These are phyloP conservation scores for Pythium insidiosum DNA, from an alignment of 352 stramenopile genomes.

Conservation along the genomic window DNA sequence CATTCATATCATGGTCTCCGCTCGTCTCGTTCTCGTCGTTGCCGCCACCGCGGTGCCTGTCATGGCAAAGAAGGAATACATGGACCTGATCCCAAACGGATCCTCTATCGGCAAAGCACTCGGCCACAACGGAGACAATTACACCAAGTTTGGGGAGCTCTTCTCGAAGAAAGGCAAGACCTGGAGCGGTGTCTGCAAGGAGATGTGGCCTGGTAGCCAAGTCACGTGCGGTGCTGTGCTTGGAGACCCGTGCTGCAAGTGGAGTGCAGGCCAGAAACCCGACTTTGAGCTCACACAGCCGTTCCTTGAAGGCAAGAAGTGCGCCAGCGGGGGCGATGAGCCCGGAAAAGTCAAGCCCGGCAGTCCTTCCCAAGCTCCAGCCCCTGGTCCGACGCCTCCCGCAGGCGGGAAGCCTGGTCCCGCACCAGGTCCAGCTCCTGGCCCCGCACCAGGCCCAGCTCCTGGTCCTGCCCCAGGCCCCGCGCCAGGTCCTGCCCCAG, in stretches of 20 bases:
- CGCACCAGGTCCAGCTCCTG: background rate
- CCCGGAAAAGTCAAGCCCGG: background rate
- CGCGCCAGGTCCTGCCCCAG: background rate
- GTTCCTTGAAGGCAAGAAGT: background rate
- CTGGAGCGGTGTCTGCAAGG: conserved; percentile 9
- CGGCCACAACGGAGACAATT: conserved; percentile 1
- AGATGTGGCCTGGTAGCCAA: conserved; percentile 1
- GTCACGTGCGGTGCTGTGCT: conserved; percentile 6
- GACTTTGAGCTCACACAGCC: conserved; percentile 6
- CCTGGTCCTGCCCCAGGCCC: background rate
- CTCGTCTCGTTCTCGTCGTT: conserved; percentile 1
- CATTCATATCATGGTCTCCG: too few relatives aligned
- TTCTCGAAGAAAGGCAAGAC: conserved; percentile 4
- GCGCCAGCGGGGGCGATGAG: background rate
- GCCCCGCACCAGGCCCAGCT: background rate
- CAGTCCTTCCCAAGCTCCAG: background rate
- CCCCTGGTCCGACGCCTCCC: background rate
- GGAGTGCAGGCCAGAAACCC: conserved; percentile 4
- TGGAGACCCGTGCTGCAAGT: conserved; percentile 12
- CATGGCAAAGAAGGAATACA: conserved; percentile 1
- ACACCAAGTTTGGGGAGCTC: conserved; percentile 5
- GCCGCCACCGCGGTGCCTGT: background rate
- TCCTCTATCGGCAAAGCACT: conserved; percentile 2
- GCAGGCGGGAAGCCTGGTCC: too few relatives aligned
- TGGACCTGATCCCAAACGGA: conserved; percentile 8